Evolutionary conservation across 345 rosid species (phyloP).

Genomic region (Carallia pectinifolia): DNA sequence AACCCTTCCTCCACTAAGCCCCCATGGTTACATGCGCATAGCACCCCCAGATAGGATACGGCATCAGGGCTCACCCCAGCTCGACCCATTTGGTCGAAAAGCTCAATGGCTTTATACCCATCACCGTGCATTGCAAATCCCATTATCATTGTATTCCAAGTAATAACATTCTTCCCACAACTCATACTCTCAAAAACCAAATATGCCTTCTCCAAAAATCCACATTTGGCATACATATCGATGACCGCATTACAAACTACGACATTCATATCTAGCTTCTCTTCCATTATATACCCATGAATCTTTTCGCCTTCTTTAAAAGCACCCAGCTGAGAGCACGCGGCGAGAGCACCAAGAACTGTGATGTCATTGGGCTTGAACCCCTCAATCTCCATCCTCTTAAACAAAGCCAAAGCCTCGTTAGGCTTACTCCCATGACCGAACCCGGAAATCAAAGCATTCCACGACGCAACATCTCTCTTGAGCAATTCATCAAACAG

Average conservation of each 20-base stretch:
- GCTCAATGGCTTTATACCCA: constrained; percentile 56
- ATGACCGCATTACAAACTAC: constrained; percentile 69
- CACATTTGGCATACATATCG: constrained; percentile 85
- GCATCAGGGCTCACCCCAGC: constrained; percentile 53
- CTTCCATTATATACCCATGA: constrained; percentile 41
- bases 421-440: constrained; percentile 55
- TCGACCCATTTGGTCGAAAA: constrained; percentile 50
- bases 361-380: constrained; percentile 59
- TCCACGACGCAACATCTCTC: constrained; percentile 82
- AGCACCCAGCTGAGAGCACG: constrained; percentile 79
- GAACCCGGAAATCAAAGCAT: constrained; percentile 76
- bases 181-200: constrained; percentile 51
- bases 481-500: constrained; percentile 71
- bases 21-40: constrained; percentile 77
- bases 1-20: constrained; percentile 78
- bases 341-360: constrained; percentile 75
- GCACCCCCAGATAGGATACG: constrained; percentile 59
- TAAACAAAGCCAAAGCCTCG: constrained; percentile 65
- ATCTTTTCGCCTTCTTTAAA: constrained; percentile 60
- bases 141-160: constrained; percentile 94
- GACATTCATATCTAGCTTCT: constrained; percentile 52
- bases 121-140: constrained; percentile 82
- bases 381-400: constrained; percentile 50
- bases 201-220: constrained; percentile 65
- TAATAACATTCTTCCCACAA: constrained; percentile 48